Percentiles rank a stretch among this genome's conserved stretches.
phyloP scores from a whole-genome alignment of 2,329 filamentous ascomycete genomes.

The Fusarium aywerte region DNA sequence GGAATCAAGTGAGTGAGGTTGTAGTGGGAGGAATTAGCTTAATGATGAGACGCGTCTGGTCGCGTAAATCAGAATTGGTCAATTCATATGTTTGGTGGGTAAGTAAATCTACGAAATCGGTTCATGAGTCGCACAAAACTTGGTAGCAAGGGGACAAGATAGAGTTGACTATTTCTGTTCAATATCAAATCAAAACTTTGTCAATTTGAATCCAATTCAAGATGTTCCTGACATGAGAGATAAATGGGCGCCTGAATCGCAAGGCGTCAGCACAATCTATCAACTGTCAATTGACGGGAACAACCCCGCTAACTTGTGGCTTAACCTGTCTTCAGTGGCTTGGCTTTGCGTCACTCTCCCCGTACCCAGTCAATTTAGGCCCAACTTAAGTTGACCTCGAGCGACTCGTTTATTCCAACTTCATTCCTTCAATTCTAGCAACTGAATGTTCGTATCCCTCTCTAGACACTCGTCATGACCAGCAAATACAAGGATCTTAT shows the following conservation, averaged over 20 bases:
- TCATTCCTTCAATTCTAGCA: slow-evolving; percentile 1
- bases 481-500: slow-evolving; percentile 58
- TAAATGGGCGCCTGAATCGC: slow-evolving; percentile 29
- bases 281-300: slow-evolving; percentile 4
- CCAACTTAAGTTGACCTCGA: slow-evolving; percentile 23
- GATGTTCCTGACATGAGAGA: not conserved
- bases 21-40: slow-evolving; percentile 1
- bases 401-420: slow-evolving; percentile 2
- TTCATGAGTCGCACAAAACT: not conserved
- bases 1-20: not conserved
- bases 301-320: slow-evolving; percentile 37
- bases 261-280: slow-evolving; percentile 22
- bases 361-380: slow-evolving; percentile 17
- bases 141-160: not conserved
- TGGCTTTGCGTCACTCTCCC: slow-evolving; percentile 34
- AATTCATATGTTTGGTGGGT: slow-evolving; percentile 7
- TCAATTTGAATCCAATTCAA: not conserved
- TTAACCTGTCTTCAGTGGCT: slow-evolving; percentile 27
- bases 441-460: not conserved
- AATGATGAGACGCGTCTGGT: slow-evolving; percentile 33
- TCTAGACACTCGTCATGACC: slow-evolving; percentile 50
- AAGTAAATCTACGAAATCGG: not conserved
- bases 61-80: slow-evolving; percentile 17
- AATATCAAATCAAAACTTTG: no score
- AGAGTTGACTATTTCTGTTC: not conserved